Evolutionary conservation across 2,329 filamentous ascomycete species (phyloP), one percentile per base, ranked within the genome.

Genomic region (Fusarium verrucosum): DNA sequence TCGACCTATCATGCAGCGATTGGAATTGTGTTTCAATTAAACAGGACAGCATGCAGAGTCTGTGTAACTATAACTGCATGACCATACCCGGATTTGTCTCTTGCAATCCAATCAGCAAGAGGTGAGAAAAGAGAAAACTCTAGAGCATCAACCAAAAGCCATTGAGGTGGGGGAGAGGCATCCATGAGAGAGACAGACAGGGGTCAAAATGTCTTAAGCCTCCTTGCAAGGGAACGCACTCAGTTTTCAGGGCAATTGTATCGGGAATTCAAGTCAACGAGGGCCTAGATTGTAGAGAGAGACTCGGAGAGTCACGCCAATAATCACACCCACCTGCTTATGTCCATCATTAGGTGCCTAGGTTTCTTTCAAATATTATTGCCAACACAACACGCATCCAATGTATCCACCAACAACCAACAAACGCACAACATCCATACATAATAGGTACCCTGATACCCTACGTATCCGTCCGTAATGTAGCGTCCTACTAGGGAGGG

Each of bases 131-230:
- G 52, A 53, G 45, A 52, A 36, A 58, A 41, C 26, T n/a, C 23
- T 20, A 25, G 23, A 25, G 23, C 6, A 25, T 44, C 28, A 30
- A 37, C 10, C 25, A 30, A 30, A 22, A 10, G 38, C 47, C 35
- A 41, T 43, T 11, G 6, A 57, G 33, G 59, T 42, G 51, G 59
- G 51, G 51, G 51, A 58, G 58, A 58, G 58, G 42, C 35, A 40
- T 30, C 40, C 30, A 51, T 56, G 44, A 46, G 36, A 40, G 52
- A 52, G 44, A 46, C 32, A 40, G 52, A 52, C 59, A 63, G 45
- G 59, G 60, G 47, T 38, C 37, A 40, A 42, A 10, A 26, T 28
- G 44, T 19, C 50, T 38, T 20, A 52, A 38, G 25, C 19, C 20
- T 32, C 38, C 11, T 26, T 56, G 38, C 25, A 28, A 49, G n/a